Conservation (phyloP, 2,329 filamentous ascomycete genomes). For the Eutypella sp. region DNA sequence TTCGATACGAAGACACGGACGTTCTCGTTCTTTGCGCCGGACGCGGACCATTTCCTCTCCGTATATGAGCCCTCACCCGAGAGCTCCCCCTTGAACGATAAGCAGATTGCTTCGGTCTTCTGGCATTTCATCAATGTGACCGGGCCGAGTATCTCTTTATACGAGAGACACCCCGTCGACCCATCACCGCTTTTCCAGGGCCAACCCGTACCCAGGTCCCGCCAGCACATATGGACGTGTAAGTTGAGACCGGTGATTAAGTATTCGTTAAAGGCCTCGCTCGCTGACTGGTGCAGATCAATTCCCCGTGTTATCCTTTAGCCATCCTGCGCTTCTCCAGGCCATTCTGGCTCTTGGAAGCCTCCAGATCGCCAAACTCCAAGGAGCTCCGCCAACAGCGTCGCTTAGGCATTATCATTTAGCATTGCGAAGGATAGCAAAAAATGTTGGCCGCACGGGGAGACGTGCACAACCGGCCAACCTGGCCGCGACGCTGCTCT, state of each 20-base stretch:
- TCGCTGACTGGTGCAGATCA: slow-evolving; percentile 51
- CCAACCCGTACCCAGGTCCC: slow-evolving; percentile 54
- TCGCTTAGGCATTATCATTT: slow-evolving; percentile 91
- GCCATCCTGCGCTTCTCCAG: slow-evolving; percentile 82
- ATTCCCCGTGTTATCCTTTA: slow-evolving; percentile 76
- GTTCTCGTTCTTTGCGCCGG: slow-evolving; percentile 46
- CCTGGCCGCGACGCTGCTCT: slow-evolving; percentile 78
- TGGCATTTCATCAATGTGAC: slow-evolving; percentile 89
- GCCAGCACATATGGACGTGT: slow-evolving; percentile 59
- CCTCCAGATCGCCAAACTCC: slow-evolving; percentile 80
- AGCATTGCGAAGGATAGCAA: slow-evolving; percentile 71
- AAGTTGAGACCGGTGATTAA: slow-evolving; percentile 5
- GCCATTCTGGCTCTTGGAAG: slow-evolving; percentile 84
- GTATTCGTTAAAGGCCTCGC: not conserved
- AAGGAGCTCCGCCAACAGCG: slow-evolving; percentile 67
- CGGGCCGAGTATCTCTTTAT: slow-evolving; percentile 79
- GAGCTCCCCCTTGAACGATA: slow-evolving; percentile 72
- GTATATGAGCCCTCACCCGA: slow-evolving; percentile 62
- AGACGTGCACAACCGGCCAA: slow-evolving; percentile 73
- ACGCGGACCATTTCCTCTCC: slow-evolving; percentile 48
- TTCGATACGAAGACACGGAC: slow-evolving; percentile 43
- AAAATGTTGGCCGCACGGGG: slow-evolving; percentile 63
- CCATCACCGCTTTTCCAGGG: slow-evolving; percentile 62
- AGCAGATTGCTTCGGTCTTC: slow-evolving; percentile 76
- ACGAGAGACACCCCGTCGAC: slow-evolving; percentile 76